Evolutionary conservation across 176 grass and related monocot genomes (phyloP).

Genomic region (Rhynchospora tenuis): DNA sequence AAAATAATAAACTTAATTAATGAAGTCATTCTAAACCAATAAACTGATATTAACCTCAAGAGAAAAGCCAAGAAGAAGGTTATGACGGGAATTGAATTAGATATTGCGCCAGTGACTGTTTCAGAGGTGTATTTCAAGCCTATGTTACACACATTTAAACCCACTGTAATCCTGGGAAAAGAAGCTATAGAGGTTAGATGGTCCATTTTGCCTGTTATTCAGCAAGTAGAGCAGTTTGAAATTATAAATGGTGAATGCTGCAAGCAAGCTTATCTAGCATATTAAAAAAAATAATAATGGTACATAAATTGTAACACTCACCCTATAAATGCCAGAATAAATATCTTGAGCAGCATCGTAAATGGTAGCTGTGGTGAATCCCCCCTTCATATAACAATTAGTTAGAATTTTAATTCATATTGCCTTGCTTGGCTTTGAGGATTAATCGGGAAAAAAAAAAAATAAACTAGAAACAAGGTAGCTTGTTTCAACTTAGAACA

Average conservation of each 20-base stretch:
- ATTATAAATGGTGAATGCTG: too few species aligned
- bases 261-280: too few species aligned
- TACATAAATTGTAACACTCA: neutral
- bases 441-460: slow-evolving; percentile 7
- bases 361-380: slow-evolving; percentile 18
- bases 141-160: slow-evolving; percentile 18
- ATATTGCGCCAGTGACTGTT: slow-evolving; percentile 30
- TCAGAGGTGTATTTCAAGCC: slow-evolving; percentile 61
- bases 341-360: slow-evolving; percentile 32
- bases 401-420: too few species aligned
- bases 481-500: too few species aligned
- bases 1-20: too few species aligned
- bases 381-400: slow-evolving; percentile 33
- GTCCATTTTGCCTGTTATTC: neutral
- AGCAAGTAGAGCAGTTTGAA: neutral
- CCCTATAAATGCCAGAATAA: slow-evolving; percentile 46
- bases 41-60: slow-evolving; percentile 19
- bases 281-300: too few species aligned
- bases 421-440: too few species aligned
- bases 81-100: slow-evolving; percentile 37
- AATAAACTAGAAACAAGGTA: too few species aligned
- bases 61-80: slow-evolving; percentile 68
- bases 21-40: too few species aligned
- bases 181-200: too few species aligned
- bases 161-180: slow-evolving; percentile 26